Evolutionary conservation across 768 basidiomycete species (phyloP), one percentile per base, ranked within the genome.

Genomic region (Naganishia onofrii): DNA sequence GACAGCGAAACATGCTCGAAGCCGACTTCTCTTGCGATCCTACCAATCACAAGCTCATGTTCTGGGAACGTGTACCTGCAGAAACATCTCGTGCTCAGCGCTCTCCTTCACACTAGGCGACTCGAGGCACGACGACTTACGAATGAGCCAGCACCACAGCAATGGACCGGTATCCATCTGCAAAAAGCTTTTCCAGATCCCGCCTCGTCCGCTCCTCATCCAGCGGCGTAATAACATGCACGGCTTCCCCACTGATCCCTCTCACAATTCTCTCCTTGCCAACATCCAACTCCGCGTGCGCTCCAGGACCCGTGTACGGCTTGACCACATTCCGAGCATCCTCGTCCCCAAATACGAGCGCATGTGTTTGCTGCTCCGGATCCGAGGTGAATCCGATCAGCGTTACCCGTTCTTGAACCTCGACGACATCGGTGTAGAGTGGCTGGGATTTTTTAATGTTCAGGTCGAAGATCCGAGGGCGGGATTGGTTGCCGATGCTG

Each of bases 391-490:
- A 97, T 21, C 93, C 94, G 0, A 94, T 90, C 15, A 97, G 84
- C 0, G 94, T 97, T 9, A 96, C 95, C 12, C 95, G 88, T 82
- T 98, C 95, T 74, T 95, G 92, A 0, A 89, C 85, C 67, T 80
- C 79, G 12, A 92, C 76, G 3, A 92, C 90, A 3, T 83, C 82
- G 0, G 87, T 86, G 79, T 94, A 98, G 6, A 98, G 83, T 3
- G 91, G 89, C 0, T 71, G 69, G 12, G 76, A 72, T 29, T 78
- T 77, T 17, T 73, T 86, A 78, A 97, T 94, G 75, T 94, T 90
- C 29, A 98, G 85, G 80, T 96, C 94, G 75, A 98, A 98, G 74
- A 97, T 96, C 75, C 87, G 88, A 1, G 95, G 95, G 26, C 95
- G 89, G 21, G 92, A 89, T 79, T 97, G 95, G 79, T 96, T 96